Evolutionary conservation across 345 rosid species (phyloP), one percentile per base, ranked within the genome.

Genomic region (Sapria himalayana): DNA sequence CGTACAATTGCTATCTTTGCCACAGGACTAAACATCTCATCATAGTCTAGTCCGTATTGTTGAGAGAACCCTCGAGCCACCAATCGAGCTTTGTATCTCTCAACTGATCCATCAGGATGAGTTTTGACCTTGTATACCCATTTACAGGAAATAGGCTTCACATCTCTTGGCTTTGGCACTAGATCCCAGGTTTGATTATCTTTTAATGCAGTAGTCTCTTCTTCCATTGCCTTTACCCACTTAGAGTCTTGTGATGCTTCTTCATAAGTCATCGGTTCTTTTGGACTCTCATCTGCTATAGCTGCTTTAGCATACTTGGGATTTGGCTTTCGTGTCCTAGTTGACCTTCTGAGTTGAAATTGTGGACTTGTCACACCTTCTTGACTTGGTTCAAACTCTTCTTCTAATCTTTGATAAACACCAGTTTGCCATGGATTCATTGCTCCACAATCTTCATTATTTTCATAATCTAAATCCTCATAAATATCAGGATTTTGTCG

Each of bases 181-280:
- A 39, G 27, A 12, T 39, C 43, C 27, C 27, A 39, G 13, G 43
- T 39, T 22, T 39, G 8, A 39, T 39, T 21, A 20, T 39, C 14
- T 3, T 20, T 2, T 15, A 39, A 20, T 7, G 43, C 43, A 2
- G 21, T 22, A 10, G 23, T 39, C 15, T 39, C 43, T n/a, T 39
- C 27, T 11, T 39, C 29, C 15, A 20, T 39, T 6, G 29, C 18
- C 12, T 10, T 17, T 2, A 20, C 27, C 27, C 43, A 39, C 5
- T 20, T 3, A 4, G 11, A 0, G 3, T 11, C 9, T 20, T 3
- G 27, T 22, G 21, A 20, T 4, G 16, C 29, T 12, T 39, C 27
- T 5, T 22, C 43, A 39, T 11, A 39, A 12, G 16, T 4, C 4
- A 19, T 11, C 13, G 43, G 27, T 12, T 39, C 43, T 14, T 39